Conservation (phyloP, 768 basidiomycete genomes). For the Rubroboletus satanas region DNA sequence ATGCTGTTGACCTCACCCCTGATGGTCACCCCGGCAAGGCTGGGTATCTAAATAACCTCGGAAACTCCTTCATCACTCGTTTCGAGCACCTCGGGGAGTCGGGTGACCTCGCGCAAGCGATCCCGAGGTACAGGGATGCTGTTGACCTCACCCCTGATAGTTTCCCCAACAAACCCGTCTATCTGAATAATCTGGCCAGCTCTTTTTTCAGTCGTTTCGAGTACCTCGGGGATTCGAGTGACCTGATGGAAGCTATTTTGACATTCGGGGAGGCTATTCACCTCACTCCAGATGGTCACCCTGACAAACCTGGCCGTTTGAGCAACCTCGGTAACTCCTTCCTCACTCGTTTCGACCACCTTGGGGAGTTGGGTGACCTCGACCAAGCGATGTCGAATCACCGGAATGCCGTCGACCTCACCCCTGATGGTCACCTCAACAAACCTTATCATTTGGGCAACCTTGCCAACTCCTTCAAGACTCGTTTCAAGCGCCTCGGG, state of each 20-base stretch:
- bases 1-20: not conserved
- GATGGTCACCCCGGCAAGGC: not conserved
- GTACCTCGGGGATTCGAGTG: not conserved
- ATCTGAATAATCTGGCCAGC: not conserved
- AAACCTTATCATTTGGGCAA: no score
- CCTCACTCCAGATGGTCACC: not conserved
- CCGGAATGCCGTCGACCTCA: no score
- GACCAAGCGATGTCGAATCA: not conserved
- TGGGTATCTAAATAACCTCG: not conserved
- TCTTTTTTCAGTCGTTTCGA: not conserved
- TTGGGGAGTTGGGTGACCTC: not conserved
- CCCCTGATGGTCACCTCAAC: no score
- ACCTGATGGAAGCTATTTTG: not conserved
- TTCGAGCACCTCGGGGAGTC: not conserved
- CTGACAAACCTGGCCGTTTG: not conserved
- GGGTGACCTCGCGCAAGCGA: not conserved
- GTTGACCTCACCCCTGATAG: not conserved
- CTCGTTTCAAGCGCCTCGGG: no score
- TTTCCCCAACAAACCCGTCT: not conserved
- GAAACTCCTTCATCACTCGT: not conserved
- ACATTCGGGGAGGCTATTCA: not conserved
- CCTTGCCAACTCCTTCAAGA: no score
- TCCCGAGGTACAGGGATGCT: not conserved
- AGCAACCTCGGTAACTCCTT: not conserved
- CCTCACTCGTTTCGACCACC: not conserved